Evolutionary conservation across 345 rosid genomes (phyloP).

Genomic region (Toxicodendron radicans): DNA sequence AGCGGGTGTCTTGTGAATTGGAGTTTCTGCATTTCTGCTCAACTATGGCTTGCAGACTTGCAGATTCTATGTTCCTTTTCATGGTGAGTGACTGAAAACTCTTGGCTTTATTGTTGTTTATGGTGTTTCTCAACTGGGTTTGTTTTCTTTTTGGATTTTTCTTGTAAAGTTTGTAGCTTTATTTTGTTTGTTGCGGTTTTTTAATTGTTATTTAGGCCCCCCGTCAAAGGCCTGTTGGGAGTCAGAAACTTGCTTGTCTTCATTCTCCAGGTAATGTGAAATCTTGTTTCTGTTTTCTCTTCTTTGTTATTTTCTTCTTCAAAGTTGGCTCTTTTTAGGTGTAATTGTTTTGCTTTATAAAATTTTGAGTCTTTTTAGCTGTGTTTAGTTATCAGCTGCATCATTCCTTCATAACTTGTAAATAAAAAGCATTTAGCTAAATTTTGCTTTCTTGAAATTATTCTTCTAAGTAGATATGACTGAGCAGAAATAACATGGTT

Average conservation of each 20-base stretch:
- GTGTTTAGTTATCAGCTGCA: background rate
- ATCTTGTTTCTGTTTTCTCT: background rate
- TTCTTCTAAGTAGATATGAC: too few relatives aligned
- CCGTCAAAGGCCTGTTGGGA: slow-evolving; percentile 46
- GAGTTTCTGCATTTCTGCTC: slow-evolving; percentile 25
- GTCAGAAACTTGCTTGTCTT: slow-evolving; percentile 42
- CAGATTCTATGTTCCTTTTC: slow-evolving; percentile 59
- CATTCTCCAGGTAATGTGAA: slow-evolving; percentile 55
- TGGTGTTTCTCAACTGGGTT: slow-evolving; percentile 2
- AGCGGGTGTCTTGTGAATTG: slow-evolving; percentile 17
- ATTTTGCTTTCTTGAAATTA: background rate
- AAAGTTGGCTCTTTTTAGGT: background rate
- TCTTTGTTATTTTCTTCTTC: background rate
- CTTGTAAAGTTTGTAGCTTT: slow-evolving; percentile 5
- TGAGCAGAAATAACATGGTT: too few relatives aligned
- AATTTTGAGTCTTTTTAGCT: background rate
- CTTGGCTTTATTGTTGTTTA: slow-evolving; percentile 2
- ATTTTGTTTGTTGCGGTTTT: slow-evolving; percentile 22
- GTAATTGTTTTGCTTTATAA: background rate
- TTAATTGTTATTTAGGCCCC: slow-evolving; percentile 52
- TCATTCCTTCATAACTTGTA: background rate
- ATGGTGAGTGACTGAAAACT: slow-evolving; percentile 32
- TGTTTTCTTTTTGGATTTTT: slow-evolving; percentile 2
- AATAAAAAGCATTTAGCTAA: background rate
- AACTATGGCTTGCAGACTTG: slow-evolving; percentile 66